Evolutionary conservation across 371 early-diverging fungal species (phyloP).

Genomic region (Catenaria anguillulae): DNA sequence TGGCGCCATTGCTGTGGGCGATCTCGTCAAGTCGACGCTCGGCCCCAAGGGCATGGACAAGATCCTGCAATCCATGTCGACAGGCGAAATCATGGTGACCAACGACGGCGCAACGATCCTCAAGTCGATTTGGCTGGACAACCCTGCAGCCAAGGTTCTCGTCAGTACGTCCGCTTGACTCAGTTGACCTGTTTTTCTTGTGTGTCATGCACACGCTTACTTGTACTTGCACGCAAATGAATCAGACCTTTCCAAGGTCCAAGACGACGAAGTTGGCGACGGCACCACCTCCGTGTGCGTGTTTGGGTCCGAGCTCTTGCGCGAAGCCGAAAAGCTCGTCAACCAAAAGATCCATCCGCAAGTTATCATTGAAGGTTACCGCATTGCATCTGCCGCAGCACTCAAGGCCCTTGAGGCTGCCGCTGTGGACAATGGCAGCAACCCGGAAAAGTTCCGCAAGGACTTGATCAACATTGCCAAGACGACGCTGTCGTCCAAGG

Average conservation of each 20-base stretch:
- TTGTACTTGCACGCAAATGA: no score
- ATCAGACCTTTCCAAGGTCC: constrained; percentile 83
- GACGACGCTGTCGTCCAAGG: constrained; percentile 97
- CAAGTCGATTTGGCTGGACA: constrained; percentile 94
- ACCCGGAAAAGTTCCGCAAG: constrained; percentile 53
- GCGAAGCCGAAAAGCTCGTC: constrained; percentile 91
- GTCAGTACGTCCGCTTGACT: constrained; percentile 49
- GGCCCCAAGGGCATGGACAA: constrained; percentile 80
- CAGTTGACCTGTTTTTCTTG: no score
- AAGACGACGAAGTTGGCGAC: constrained; percentile 99
- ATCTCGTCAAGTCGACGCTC: constrained; percentile 77
- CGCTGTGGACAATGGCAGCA: constrained; percentile 59
- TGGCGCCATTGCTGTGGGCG: constrained; percentile 93
- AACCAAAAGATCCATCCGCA: constrained; percentile 95
- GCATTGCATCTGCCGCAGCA: constrained; percentile 80
- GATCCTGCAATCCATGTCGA: constrained; percentile 81
- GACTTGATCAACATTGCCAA: constrained; percentile 94
- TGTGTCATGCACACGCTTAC: neutral
- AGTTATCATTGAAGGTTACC: constrained; percentile 94
- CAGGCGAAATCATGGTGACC: constrained; percentile 83
- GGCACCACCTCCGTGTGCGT: constrained; percentile 99
- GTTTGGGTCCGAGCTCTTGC: constrained; percentile 89
- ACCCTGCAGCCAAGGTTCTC: constrained; percentile 96
- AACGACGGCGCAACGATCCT: constrained; percentile 99
- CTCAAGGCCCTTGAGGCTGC: constrained; percentile 69